These are phyloP conservation scores for Xerocomellus chrysenteron DNA, from an alignment of 768 basidiomycete genomes.

Conservation along the genomic window DNA sequence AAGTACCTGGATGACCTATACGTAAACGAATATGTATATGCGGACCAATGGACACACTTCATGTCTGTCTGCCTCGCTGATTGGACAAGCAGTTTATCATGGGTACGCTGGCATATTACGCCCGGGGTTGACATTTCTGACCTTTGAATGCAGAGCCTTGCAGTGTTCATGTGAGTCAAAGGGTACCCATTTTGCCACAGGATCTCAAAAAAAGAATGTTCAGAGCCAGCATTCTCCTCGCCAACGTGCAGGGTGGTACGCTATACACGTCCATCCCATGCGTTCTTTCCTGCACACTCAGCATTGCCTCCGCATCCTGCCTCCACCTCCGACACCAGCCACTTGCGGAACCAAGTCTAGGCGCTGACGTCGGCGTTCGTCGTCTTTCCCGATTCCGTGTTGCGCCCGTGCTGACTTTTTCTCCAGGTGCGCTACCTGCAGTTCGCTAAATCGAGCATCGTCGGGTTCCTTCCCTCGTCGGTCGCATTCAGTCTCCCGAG, in stretches of 20 bases:
- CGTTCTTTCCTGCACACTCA: slow-evolving; percentile 21
- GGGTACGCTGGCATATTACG: slow-evolving; percentile 33
- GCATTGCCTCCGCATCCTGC: slow-evolving; percentile 29
- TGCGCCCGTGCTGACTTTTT: slow-evolving; percentile 3
- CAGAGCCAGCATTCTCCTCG: slow-evolving; percentile 40
- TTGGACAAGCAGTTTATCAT: slow-evolving; percentile 45
- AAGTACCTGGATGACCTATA: slow-evolving; percentile 47
- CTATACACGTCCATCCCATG: slow-evolving; percentile 21
- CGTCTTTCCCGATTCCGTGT: background rate
- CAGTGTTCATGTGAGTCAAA: slow-evolving; percentile 27
- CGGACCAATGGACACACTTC: slow-evolving; percentile 53
- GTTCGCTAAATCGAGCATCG: slow-evolving; percentile 34
- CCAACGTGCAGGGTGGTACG: slow-evolving; percentile 25
- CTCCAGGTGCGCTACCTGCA: slow-evolving; percentile 33
- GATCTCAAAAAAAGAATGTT: slow-evolving; percentile 28
- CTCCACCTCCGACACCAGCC: slow-evolving; percentile 28
- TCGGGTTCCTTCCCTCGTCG: slow-evolving; percentile 50
- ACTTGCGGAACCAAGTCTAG: slow-evolving; percentile 20
- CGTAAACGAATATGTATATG: slow-evolving; percentile 56
- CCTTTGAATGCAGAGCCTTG: slow-evolving; percentile 22
- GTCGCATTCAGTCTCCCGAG: slow-evolving; percentile 55
- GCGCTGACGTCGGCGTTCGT: slow-evolving; percentile 45
- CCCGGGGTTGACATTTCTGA: background rate
- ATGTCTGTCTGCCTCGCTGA: slow-evolving; percentile 43
- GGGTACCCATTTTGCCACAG: background rate